A percentile compares a stretch with the other conserved stretches of the same genome.
Evolutionary conservation across 257 asterid species (phyloP).

Genomic region (Nicotiana otophora): DNA sequence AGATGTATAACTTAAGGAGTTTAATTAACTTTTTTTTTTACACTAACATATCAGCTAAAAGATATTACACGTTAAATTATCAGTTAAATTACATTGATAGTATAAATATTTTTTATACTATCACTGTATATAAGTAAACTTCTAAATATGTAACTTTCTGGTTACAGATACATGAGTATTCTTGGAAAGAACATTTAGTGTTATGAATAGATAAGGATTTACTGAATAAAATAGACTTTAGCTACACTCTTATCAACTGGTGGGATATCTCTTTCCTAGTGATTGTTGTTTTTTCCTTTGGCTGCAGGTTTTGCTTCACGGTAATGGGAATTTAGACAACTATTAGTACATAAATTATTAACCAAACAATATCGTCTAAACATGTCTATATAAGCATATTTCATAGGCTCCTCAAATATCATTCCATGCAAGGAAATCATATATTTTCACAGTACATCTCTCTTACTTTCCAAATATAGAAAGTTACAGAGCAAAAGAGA

Average conservation of each 20-base stretch:
- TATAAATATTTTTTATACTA: background rate
- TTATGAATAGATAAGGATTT: background rate
- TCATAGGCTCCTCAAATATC: background rate
- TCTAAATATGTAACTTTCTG: background rate
- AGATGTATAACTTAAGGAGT: background rate
- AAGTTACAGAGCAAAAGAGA: background rate
- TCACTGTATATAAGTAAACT: background rate
- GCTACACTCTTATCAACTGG: constrained; percentile 4
- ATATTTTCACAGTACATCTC: background rate
- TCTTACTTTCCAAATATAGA: background rate
- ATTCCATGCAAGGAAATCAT: background rate
- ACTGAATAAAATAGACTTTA: background rate
- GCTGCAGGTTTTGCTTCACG: background rate
- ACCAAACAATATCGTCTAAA: background rate
- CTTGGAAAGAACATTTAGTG: background rate
- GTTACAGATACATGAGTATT: background rate
- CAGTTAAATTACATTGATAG: too few species aligned
- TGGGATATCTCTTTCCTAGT: background rate
- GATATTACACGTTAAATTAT: background rate
- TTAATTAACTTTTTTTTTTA: background rate
- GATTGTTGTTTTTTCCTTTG: background rate
- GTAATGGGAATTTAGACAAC: background rate
- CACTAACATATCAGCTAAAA: background rate
- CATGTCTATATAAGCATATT: constrained; percentile 4
- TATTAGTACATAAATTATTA: background rate